Evolutionary conservation across 176 grass and related monocot genomes (phyloP).

Genomic region (barley (Hordeum vulgare)): DNA sequence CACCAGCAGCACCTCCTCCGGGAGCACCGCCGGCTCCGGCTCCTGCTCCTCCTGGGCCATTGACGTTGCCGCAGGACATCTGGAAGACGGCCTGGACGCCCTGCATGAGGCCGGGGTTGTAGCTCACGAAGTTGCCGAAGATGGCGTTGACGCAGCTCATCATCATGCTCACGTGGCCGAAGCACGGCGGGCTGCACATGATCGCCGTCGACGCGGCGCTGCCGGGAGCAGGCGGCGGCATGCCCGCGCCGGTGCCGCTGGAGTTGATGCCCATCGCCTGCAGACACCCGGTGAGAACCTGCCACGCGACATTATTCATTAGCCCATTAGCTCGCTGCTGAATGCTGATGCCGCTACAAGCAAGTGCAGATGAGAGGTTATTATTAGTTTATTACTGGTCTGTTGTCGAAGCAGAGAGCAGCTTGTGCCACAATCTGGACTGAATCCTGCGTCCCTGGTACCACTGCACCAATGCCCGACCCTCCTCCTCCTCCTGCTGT

Average conservation of each 20-base stretch:
- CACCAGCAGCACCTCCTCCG: neutral
- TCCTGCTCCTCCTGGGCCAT: neutral
- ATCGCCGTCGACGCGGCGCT: neutral
- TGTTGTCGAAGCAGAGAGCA: constrained; percentile 73
- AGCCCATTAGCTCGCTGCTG: neutral
- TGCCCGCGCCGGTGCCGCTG: neutral
- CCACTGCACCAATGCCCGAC: constrained; percentile 2
- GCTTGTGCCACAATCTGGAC: constrained; percentile 70
- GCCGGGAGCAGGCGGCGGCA: neutral
- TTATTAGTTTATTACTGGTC: constrained; percentile 12
- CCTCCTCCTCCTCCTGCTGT: constrained; percentile 1
- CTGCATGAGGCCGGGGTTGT: constrained; percentile 76
- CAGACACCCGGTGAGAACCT: constrained; percentile 75
- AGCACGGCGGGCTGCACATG: constrained; percentile 76
- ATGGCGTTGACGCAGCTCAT: constrained; percentile 63
- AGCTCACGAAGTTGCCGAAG: constrained; percentile 55
- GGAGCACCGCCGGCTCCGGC: no score
- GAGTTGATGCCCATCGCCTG: constrained; percentile 56
- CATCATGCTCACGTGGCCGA: constrained; percentile 57
- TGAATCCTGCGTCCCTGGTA: constrained; percentile 56
- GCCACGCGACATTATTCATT: neutral
- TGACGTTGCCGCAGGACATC: constrained; percentile 53
- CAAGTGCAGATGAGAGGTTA: neutral
- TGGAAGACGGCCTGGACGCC: constrained; percentile 71
- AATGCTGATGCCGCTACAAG: neutral